A percentile compares a stretch with the other conserved stretches of the same genome.
Conservation (phyloP, 2,329 filamentous ascomycete species). For the Coniochaeta ligniaria region DNA sequence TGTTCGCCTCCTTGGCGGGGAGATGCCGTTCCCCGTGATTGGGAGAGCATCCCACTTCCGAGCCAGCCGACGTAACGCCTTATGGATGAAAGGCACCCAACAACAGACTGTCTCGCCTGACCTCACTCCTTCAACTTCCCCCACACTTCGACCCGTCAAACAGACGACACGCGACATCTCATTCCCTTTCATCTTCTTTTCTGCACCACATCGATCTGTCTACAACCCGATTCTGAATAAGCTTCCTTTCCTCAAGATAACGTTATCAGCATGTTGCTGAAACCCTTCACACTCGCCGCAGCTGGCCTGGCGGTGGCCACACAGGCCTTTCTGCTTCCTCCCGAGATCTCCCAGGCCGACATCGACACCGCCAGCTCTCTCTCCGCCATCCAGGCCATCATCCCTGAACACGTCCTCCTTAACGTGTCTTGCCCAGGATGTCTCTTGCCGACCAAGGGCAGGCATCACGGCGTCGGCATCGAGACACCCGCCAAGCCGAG, state of each 20-base stretch:
- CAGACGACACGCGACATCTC: not conserved
- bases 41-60: not conserved
- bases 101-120: not conserved
- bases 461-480: constrained; percentile 16
- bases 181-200: not conserved
- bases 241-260: not conserved
- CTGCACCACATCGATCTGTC: not conserved
- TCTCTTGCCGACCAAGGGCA: constrained; percentile 26
- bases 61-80: not conserved
- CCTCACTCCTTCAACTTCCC: not conserved
- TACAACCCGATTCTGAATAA: not conserved
- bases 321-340: constrained; percentile 46
- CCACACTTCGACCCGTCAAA: not conserved
- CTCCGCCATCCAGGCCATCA: constrained; percentile 27
- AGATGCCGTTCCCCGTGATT: not conserved
- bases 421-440: constrained; percentile 49
- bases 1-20: not conserved
- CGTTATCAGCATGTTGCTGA: constrained; percentile 23
- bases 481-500: constrained; percentile 17
- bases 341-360: constrained; percentile 36
- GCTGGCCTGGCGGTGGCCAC: constrained; percentile 26
- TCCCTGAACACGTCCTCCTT: constrained; percentile 29
- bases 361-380: constrained; percentile 32
- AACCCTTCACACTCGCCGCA: constrained; percentile 37
- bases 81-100: not conserved